Evolutionary conservation across 495 filamentous ascomycete genomes (phyloP), one percentile per base, ranked within the genome.

Genomic region (Articulospora tetracladia): DNA sequence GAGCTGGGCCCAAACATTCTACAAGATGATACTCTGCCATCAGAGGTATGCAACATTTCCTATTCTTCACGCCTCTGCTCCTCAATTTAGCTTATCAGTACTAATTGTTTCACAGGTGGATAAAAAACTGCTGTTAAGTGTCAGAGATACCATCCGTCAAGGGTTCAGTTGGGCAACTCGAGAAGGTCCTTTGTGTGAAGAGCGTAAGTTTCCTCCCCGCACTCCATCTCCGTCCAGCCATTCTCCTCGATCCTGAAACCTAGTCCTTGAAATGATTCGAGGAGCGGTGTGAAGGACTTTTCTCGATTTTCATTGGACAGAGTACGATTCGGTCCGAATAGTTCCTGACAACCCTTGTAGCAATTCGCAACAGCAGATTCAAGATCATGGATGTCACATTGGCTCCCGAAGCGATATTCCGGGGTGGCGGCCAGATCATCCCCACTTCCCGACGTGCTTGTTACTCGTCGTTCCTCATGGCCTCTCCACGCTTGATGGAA

Each of bases 161-260:
- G 94, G 94, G 17, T 98, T 98, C 74, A 89, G 84, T 68, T 98
- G 94, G 94, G 94, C 90, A 39, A 88, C 92, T 20, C 81, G 95
- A 59, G 94, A 98, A 82, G 94, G 94, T 10, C 94, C 94, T 20
- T 77, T 98, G 12, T 98, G 94, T 78, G 94, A 98, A 89, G 94
- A 98, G 78, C 94, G 90, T 93, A 78, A 85, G 90, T 86, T 48
- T 22, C 28, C 27, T 36, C 26, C 44, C 56, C 53, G 39, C 28
- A 60, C 44, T 28, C 49, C 49, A 34, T 34, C 13, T 53, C 28
- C 48, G 22, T 20, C 17, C 27, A 17, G 36, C 49, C 66, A 63
- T 28, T 53, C 66, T 59, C 53, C 57, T 56, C 59, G 63, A 57
- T 46, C 50, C 17, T 44, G 8, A 44, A 44, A 44, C 39, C 10